Percentiles rank a stretch among this genome's conserved stretches.
Conservation (phyloP, 202 grass and related monocot species). For the Miscanthus sacchariflorus region DNA sequence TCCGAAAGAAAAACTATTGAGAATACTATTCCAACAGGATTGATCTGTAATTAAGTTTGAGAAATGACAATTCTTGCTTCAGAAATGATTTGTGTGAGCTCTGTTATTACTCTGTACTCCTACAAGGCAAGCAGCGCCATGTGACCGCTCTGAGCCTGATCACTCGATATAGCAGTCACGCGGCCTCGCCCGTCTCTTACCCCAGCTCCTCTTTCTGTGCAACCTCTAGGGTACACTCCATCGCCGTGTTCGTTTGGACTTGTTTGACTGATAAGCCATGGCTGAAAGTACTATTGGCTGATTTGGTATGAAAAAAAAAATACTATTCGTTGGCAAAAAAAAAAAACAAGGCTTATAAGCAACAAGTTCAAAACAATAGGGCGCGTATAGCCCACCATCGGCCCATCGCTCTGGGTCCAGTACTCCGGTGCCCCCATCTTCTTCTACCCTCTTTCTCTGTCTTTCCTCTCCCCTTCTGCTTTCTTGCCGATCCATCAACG, state of each 20-base stretch:
- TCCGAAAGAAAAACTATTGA: not conserved
- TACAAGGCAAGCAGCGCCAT: not conserved
- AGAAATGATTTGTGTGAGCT: not conserved
- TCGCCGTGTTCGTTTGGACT: no score
- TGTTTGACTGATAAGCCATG: no score
- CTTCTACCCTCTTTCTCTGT: not conserved
- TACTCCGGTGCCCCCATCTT: not conserved
- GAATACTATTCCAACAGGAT: not conserved
- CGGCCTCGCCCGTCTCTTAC: not conserved
- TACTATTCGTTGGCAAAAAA: no score
- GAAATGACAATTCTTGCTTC: not conserved
- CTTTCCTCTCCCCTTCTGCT: not conserved
- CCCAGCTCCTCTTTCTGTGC: not conserved
- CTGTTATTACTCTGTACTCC: not conserved
- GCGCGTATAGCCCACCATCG: not conserved
- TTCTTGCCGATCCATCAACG: not conserved
- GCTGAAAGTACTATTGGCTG: no score
- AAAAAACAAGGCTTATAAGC: no score
- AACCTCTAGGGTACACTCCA: not conserved
- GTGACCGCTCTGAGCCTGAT: not conserved
- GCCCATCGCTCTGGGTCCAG: not conserved
- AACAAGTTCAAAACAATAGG: no score
- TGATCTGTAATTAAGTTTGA: not conserved
- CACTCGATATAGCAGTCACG: not conserved
- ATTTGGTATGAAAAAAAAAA: no score